phyloP scores from a whole-genome alignment of 148 eudicot genomes.

The Selenicereus undatus region DNA sequence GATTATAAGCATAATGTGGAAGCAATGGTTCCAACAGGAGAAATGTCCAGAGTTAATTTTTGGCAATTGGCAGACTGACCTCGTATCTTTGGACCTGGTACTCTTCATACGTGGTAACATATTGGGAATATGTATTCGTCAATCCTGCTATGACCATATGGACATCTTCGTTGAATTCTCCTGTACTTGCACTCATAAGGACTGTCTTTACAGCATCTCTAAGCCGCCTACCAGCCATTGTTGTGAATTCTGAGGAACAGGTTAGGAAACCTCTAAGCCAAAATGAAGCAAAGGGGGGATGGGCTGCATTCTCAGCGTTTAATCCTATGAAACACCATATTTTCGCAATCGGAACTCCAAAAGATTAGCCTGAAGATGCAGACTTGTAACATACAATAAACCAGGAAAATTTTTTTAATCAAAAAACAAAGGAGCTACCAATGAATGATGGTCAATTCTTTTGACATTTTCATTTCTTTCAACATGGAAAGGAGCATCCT shows the following conservation, averaged over 20 bases:
- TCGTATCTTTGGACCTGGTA: conserved; percentile 93
- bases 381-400: too few species aligned
- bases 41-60: background rate
- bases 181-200: conserved; percentile 41
- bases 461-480: background rate
- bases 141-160: conserved; percentile 92
- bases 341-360: background rate
- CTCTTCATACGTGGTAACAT: conserved; percentile 88
- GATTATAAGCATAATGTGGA: background rate
- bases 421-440: background rate
- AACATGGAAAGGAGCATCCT: background rate
- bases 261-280: conserved; percentile 1
- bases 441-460: background rate
- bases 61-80: conserved; percentile 44
- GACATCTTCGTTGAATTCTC: conserved; percentile 46
- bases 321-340: background rate
- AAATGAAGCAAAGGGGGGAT: background rate
- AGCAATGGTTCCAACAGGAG: background rate
- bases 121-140: conserved; percentile 93
- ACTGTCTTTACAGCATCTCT: conserved; percentile 80
- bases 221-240: conserved; percentile 98
- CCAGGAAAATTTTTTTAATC: too few species aligned
- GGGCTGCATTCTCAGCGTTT: background rate
- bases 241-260: conserved; percentile 64
- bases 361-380: background rate